Evolutionary conservation across 257 asterid genomes (phyloP), one percentile per base, ranked within the genome.

Genomic region (Capsicum baccatum): DNA sequence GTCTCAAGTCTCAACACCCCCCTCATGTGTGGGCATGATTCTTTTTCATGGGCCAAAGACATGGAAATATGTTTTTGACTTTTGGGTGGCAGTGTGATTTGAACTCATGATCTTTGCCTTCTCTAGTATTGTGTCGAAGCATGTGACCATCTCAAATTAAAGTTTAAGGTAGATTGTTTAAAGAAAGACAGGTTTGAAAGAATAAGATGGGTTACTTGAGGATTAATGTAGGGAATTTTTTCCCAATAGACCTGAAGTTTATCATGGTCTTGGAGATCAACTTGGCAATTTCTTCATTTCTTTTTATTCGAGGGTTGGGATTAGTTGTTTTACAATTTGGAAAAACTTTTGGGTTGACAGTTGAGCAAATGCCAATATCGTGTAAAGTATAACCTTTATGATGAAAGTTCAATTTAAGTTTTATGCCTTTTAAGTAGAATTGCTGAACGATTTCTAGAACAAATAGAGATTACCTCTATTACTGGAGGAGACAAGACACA

Each of bases 121-220:
- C 15, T 69, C 54, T 69, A 4, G 16, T 69, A 69, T 15, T 9
- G 78, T 39, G 33, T 69, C 39, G 54, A 16, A 69, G 14, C 0
- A 6, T 2, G 7, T 2, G 8, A 68, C 6, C 26, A 68, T 68
- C 52, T 67, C 42, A 13, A 35, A 13, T 69, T 15, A 15, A 94
- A 91, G 73, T 84, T 88, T 82, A 92, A 84, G 91, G 93, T 90
- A n/a, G 90, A 85, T 33, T 87, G 71, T 47, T 86, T 79, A 68
- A 97, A 91, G 56, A 92, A 67, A 80, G 58, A 86, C 3, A 92
- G 93, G 89, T 94, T 92, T 42, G 95, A 95, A 86, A 93, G 90
- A 57, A 96, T 89, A 37, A 88, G 92, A 84, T 83, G 86, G 79
- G 90, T 89, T 64, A 87, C 81, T 35, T 64, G 71, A 85, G 93